Percentiles rank a stretch among this genome's conserved stretches.
These are phyloP conservation scores for Clavariopsis aquatica DNA, from an alignment of 495 filamentous ascomycete genomes.

Conservation along the genomic window DNA sequence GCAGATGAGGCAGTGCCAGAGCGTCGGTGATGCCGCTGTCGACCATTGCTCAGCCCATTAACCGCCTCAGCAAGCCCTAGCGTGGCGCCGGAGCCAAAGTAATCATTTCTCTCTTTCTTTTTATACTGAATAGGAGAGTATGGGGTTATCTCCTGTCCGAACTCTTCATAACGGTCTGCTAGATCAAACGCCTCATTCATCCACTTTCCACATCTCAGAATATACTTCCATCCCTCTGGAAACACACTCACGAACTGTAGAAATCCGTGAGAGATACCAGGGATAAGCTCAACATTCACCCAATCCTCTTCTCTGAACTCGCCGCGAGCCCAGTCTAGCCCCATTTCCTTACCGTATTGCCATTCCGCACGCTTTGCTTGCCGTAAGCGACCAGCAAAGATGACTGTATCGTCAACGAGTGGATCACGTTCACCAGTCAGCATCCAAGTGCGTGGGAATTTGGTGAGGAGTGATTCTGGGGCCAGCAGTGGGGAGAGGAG, in stretches of 20 bases:
- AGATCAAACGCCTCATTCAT: slow-evolving; percentile 68
- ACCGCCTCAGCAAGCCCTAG: slow-evolving; percentile 27
- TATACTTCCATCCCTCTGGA: slow-evolving; percentile 81
- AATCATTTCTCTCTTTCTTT: slow-evolving; percentile 24
- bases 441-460: slow-evolving; percentile 90
- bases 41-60: slow-evolving; percentile 8
- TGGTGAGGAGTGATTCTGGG: slow-evolving; percentile 75
- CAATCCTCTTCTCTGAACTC: slow-evolving; percentile 73
- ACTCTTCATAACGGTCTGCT: slow-evolving; percentile 44
- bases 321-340: slow-evolving; percentile 45
- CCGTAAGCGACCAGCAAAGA: slow-evolving; percentile 85
- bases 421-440: slow-evolving; percentile 94
- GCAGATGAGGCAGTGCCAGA: slow-evolving; percentile 64
- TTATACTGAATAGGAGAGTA: slow-evolving; percentile 1
- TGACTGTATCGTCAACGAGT: slow-evolving; percentile 92
- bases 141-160: neutral
- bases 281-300: slow-evolving; percentile 80
- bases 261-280: slow-evolving; percentile 89
- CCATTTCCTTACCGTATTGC: slow-evolving; percentile 62
- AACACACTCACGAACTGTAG: slow-evolving; percentile 85
- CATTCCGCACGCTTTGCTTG: slow-evolving; percentile 75
- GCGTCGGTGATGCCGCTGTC: slow-evolving; percentile 47
- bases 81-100: slow-evolving; percentile 32
- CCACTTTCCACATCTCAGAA: slow-evolving; percentile 74
- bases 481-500: slow-evolving; percentile 86